Percentiles rank a stretch among this genome's conserved stretches.
Conservation (phyloP, 2,329 filamentous ascomycete genomes). For the Corinectria fuckeliana region DNA sequence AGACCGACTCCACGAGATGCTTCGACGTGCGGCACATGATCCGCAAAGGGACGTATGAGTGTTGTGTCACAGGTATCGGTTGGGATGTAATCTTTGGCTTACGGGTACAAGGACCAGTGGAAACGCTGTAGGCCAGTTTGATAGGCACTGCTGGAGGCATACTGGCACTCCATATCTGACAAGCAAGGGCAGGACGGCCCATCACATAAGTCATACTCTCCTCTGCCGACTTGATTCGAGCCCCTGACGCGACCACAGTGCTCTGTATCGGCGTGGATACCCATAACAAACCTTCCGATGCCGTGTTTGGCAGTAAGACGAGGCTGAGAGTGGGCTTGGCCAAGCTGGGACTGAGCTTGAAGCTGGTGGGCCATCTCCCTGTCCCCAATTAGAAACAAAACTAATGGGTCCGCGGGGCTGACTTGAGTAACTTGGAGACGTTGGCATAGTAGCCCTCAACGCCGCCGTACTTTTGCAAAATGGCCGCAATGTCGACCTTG, state of each 20-base stretch:
- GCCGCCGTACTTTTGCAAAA: conserved; percentile 62
- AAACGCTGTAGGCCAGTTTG: conserved; percentile 69
- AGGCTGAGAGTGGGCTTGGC: conserved; percentile 71
- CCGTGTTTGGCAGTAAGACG: conserved; percentile 87
- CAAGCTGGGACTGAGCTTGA: conserved; percentile 2
- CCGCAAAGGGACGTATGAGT: conserved; percentile 49
- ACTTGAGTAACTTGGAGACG: conserved; percentile 66
- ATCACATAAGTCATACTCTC: conserved; percentile 8
- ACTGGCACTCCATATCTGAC: conserved; percentile 89
- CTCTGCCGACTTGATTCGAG: no score
- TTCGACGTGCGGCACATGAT: conserved; percentile 78
- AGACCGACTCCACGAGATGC: conserved; percentile 76
- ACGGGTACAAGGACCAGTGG: conserved; percentile 84
- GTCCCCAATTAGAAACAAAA: background rate
- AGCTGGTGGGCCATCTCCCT: background rate
- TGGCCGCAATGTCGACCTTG: conserved; percentile 48
- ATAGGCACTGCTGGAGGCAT: conserved; percentile 75
- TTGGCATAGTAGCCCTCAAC: conserved; percentile 64
- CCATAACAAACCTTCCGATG: conserved; percentile 83
- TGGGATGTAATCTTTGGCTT: conserved; percentile 68
- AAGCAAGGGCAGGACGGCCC: conserved; percentile 7
- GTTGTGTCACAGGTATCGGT: conserved; percentile 37
- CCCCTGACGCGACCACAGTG: conserved; percentile 53
- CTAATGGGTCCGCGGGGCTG: conserved; percentile 33
- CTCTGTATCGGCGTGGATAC: conserved; percentile 78